These are phyloP conservation scores for Cladophialophora bantiana DNA, from an alignment of 2,329 filamentous ascomycete species.

Conservation along the genomic window DNA sequence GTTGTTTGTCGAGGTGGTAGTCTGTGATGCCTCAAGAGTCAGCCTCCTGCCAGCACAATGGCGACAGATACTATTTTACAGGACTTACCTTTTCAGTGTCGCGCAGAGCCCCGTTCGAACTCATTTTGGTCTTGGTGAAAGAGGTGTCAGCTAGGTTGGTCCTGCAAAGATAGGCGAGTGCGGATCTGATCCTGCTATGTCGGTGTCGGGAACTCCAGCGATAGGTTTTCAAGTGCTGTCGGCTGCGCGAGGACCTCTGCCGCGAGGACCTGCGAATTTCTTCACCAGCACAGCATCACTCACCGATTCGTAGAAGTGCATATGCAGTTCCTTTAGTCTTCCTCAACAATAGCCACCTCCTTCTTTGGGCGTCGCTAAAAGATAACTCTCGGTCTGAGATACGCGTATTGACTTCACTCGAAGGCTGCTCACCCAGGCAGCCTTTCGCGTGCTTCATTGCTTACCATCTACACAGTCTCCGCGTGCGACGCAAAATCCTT, in stretches of 20 bases:
- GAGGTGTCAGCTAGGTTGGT: neutral
- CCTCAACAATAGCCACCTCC: no score
- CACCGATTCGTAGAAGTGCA: no score
- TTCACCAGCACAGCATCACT: neutral
- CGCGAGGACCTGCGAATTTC: neutral
- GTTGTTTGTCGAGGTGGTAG: neutral
- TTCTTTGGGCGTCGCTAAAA: no score
- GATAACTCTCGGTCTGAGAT: no score
- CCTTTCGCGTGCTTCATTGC: no score
- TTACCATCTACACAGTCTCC: no score
- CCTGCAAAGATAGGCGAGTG: neutral
- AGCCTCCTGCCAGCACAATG: neutral
- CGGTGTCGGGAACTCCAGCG: neutral
- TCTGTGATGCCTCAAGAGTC: neutral
- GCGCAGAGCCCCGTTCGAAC: neutral
- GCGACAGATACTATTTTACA: neutral
- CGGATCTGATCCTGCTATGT: neutral
- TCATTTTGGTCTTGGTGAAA: neutral
- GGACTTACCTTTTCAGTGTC: neutral
- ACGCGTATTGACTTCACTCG: no score
- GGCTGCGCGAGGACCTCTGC: neutral
- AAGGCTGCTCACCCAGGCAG: no score
- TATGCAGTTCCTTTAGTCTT: no score
- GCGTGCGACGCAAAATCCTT: no score
- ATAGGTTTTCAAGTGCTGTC: neutral